Base-by-base conservation (phyloP, 1,139 yeast species). In the Magnusiomyces tetraspermus region DNA sequence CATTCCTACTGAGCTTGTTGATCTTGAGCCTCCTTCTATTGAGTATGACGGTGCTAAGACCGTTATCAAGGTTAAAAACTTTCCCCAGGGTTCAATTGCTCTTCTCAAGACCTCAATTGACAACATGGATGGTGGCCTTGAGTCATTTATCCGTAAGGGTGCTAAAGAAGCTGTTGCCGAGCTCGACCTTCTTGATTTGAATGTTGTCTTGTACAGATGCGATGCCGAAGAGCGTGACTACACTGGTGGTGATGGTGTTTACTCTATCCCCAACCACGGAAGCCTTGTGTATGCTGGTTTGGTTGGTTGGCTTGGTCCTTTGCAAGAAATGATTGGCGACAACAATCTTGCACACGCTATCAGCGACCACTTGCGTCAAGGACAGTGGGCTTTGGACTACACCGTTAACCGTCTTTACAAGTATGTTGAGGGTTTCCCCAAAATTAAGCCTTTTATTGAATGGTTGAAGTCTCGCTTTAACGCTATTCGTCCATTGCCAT, bases 71-170 rank as follows among this genome's bases (percentile, higher is more conserved):
- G 70, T 85, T 4, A 82, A 84, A 1, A 58, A 73, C 45, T 90
- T 92, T 67, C 88, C 92, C 2, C 94, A 86, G 51, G 98, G 98
- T 1, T 84, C 96, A 0, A 87, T 92, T 60, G 89, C 95, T 0
- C 83, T 92, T 1, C 77, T 87, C 61, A 76, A 83, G 43, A 89
- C 97, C 0, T 76, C 74, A 54, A 64, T 78, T 56, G 64, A 70
- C 26, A 74, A 73, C 23, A 83, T 86, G 53, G 84, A 84, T 53
- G 74, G 75, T 8, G 42, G 24, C 21, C 69, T 88, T 49, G 95
- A 87, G 64, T 71, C 74, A 24, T 83, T 70, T 61, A 79, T 86
- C 22, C 78, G 83, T 60, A 70, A 76, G 31, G 96, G 95, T 17
- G 96, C 95, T 0, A 66, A 82, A 42, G 83, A 79, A 55, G 94